Conservation (phyloP, 345 rosid genomes). For the Bruguiera sexangula region DNA sequence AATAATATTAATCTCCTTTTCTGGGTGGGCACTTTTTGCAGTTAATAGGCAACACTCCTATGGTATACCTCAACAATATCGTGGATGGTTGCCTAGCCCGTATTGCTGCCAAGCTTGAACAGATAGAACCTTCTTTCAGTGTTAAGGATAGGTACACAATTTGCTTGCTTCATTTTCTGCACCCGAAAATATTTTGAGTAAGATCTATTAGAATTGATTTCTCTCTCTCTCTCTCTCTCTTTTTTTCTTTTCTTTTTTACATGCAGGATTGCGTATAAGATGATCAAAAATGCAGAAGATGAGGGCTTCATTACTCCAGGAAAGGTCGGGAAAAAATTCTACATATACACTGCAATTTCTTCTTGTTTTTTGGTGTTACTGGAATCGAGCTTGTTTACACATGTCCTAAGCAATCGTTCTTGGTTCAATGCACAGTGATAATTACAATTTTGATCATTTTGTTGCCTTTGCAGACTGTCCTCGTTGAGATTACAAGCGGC, state of each 20-base stretch:
- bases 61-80: constrained; percentile 70
- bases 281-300: not conserved
- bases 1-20: not conserved
- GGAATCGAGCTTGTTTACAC: no score
- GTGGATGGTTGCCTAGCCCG: constrained; percentile 74
- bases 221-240: not conserved
- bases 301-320: constrained; percentile 2
- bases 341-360: no score
- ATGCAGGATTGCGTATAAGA: constrained; percentile 15
- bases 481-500: constrained; percentile 27
- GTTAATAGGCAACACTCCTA: constrained; percentile 85
- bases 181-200: not conserved
- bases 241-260: not conserved
- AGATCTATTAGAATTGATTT: no score
- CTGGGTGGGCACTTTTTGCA: constrained; percentile 1
- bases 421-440: no score
- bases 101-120: constrained; percentile 80
- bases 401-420: no score
- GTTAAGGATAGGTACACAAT: constrained; percentile 68
- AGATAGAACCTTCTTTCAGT: constrained; percentile 76
- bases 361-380: no score
- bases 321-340: not conserved
- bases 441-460: not conserved
- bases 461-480: constrained; percentile 13
- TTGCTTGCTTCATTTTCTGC: not conserved